Evolutionary conservation across 306 rosid genomes (phyloP), one percentile per base, ranked within the genome.

Genomic region (Psophocarpus tetragonolobus): DNA sequence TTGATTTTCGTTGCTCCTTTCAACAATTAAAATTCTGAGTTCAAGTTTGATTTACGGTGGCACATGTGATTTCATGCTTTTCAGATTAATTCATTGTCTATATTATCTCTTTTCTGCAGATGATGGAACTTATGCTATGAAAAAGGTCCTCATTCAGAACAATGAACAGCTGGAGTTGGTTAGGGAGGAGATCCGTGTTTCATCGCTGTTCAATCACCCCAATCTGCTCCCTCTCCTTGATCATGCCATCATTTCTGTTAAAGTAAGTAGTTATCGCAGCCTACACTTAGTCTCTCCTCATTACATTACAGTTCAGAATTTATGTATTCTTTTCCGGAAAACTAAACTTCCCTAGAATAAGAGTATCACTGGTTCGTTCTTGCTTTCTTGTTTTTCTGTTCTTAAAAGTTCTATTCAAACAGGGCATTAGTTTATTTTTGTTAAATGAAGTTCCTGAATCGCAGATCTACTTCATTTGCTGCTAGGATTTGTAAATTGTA

Each of bases 151-250:
- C 54, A 96, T 96, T 85, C 97, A 92, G 94, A 92, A 78, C 85
- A 85, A 73, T 14, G 99, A 96, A 72, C 99, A 96, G 83, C 81
- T 96, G 83, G 97, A 88, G 82, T 77, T 92, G 87, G 99, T 96
- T 68, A 92, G 92, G 83, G 98, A 93, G 87, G 99, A 96, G 88
- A 96, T 96, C 76, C 99, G 90, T 18, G 94, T 96, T 57, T 93
- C 99, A 2, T 96, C 99, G 1, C 84, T 93, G 80, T 96, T 96
- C 82, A 86, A 79, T 83, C 99, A 96, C 80, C 96, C 93, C 18
- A 96, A 96, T 87, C 81, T 96, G 76, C 99, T 93, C 51, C 99
- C 99, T 4, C 99, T 96, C 81, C 96, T 96, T 78, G 98, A 96
- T 81, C 98, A 96, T 84, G 99, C 99, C 45, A 90, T 96, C 70